These are phyloP conservation scores for Aspergillus eucalypticola DNA, from an alignment of 2,329 filamentous ascomycete genomes.

Conservation along the genomic window DNA sequence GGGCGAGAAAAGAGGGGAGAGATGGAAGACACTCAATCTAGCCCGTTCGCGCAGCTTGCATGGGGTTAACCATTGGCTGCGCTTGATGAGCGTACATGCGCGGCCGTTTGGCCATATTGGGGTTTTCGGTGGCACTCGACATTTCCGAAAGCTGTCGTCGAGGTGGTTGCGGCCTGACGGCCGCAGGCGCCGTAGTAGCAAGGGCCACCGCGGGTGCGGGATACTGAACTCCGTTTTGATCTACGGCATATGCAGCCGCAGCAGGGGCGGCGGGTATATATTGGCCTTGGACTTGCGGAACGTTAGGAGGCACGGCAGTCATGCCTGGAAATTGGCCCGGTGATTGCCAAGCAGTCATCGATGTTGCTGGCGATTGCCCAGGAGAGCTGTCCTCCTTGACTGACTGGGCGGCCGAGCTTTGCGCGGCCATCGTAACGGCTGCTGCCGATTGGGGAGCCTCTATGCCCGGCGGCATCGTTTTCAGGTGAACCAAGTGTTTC, in stretches of 20 bases:
- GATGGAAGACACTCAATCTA: conserved; percentile 15
- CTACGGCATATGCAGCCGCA: conserved; percentile 39
- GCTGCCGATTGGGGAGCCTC: conserved; percentile 47
- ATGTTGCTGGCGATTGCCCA: conserved; percentile 60
- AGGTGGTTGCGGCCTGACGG: conserved; percentile 49
- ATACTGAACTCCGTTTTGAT: conserved; percentile 44
- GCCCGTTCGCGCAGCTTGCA: conserved; percentile 49
- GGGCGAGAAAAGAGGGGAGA: conserved; percentile 4
- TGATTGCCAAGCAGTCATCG: conserved; percentile 64
- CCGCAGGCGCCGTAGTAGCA: conserved; percentile 28
- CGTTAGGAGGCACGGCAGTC: conserved; percentile 55
- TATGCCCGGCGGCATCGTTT: conserved; percentile 64
- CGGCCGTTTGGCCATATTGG: conserved; percentile 59
- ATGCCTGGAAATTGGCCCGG: conserved; percentile 60
- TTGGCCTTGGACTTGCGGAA: conserved; percentile 43
- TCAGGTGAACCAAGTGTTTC: conserved; percentile 81
- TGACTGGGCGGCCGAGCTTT: conserved; percentile 56
- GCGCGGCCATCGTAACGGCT: conserved; percentile 48
- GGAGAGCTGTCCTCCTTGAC: conserved; percentile 66
- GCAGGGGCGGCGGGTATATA: conserved; percentile 45
- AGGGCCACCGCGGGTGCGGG: conserved; percentile 39
- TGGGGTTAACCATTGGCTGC: conserved; percentile 49
- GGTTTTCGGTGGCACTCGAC: conserved; percentile 53
- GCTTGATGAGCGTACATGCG: conserved; percentile 55
- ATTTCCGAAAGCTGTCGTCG: conserved; percentile 64